Evolutionary conservation across 2,329 filamentous ascomycete genomes (phyloP).

Genomic region (Clarireedia paspali): DNA sequence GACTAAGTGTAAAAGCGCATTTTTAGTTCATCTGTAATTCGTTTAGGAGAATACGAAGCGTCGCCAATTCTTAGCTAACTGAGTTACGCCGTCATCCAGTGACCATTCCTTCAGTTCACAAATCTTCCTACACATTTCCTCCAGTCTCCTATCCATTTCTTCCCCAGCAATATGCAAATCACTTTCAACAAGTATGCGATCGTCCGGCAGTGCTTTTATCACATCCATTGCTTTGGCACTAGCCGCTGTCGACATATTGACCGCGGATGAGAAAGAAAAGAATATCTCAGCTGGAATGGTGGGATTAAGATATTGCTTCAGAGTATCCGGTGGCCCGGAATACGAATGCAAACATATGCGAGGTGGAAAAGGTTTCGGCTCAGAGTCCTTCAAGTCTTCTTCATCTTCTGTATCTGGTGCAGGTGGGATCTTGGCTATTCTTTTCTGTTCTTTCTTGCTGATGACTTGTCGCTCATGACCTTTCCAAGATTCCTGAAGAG

Average conservation of each 20-base stretch:
- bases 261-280: conserved; percentile 78
- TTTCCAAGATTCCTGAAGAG: conserved; percentile 59
- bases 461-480: conserved; percentile 57
- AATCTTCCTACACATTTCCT: conserved; percentile 67
- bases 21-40: not conserved
- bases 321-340: conserved; percentile 65
- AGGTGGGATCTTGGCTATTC: conserved; percentile 33
- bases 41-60: conserved; percentile 46
- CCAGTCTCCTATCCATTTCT: conserved; percentile 69
- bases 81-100: conserved; percentile 60
- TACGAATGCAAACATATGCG: conserved; percentile 92
- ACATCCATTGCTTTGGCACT: conserved; percentile 45
- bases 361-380: conserved; percentile 65
- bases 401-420: conserved; percentile 33
- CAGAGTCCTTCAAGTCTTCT: conserved; percentile 26
- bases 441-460: conserved; percentile 50
- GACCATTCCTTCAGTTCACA: conserved; percentile 74
- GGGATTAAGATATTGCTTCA: conserved; percentile 71
- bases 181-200: conserved; percentile 78
- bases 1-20: not conserved
- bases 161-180: conserved; percentile 79
- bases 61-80: conserved; percentile 67
- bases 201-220: conserved; percentile 65
- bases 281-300: conserved; percentile 69
- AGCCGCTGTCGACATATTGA: conserved; percentile 62